Evolutionary conservation across 768 basidiomycete genomes (phyloP).

Genomic region (Hericium alpestre): DNA sequence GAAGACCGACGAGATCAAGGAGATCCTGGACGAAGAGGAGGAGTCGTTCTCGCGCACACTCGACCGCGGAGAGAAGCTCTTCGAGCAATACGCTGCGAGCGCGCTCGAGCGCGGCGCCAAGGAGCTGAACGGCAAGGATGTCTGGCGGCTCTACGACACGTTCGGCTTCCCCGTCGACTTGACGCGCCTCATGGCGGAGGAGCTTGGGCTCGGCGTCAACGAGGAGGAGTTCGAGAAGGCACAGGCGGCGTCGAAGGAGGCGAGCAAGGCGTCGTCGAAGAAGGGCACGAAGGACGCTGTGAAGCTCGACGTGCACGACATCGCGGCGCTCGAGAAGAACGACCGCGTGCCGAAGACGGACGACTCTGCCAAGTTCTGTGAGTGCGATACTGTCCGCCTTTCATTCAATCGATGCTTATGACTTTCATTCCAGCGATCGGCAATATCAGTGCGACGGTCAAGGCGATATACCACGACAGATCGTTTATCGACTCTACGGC

Average conservation of each 20-base stretch:
- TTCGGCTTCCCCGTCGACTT: slow-evolving; percentile 97
- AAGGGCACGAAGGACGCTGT: slow-evolving; percentile 57
- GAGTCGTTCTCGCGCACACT: slow-evolving; percentile 95
- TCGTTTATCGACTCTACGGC: slow-evolving; percentile 60
- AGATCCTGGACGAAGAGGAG: slow-evolving; percentile 95
- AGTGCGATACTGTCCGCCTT: slow-evolving; percentile 17
- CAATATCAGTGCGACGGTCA: slow-evolving; percentile 64
- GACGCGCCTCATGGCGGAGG: slow-evolving; percentile 95
- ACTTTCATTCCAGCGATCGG: slow-evolving; percentile 47
- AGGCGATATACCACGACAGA: slow-evolving; percentile 78
- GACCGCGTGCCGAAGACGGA: slow-evolving; percentile 78
- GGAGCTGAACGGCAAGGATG: slow-evolving; percentile 80
- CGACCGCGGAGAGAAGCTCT: slow-evolving; percentile 92
- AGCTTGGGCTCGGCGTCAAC: slow-evolving; percentile 75
- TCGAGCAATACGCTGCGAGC: slow-evolving; percentile 73
- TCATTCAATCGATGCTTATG: neutral
- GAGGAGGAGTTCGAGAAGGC: slow-evolving; percentile 85
- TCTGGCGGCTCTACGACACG: slow-evolving; percentile 96
- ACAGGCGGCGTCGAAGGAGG: slow-evolving; percentile 79
- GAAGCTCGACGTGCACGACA: slow-evolving; percentile 92
- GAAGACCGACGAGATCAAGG: slow-evolving; percentile 73
- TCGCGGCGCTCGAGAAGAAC: slow-evolving; percentile 77
- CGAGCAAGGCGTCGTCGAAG: slow-evolving; percentile 77
- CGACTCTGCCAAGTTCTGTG: slow-evolving; percentile 86
- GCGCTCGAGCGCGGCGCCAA: slow-evolving; percentile 52